Conservation (phyloP, 2,329 filamentous ascomycete genomes). For the Atkinsonella hypoxylon region DNA sequence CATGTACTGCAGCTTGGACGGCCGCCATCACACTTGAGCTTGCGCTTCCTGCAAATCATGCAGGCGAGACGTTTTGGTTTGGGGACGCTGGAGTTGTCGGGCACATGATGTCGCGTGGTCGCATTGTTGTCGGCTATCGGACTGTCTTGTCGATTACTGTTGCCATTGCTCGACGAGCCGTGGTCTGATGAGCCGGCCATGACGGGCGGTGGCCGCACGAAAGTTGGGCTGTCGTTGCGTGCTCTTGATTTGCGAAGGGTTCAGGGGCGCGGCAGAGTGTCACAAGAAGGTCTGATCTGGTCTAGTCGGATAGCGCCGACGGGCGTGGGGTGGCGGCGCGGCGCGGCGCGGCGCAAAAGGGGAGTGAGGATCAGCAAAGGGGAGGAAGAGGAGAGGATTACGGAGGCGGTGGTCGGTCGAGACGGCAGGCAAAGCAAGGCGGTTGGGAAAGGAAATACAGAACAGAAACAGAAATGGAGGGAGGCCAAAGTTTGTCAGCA, state of each 20-base stretch:
- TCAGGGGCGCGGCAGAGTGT: not conserved
- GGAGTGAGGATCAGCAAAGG: no score
- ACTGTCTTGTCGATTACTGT: conserved; percentile 16
- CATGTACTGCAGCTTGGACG: conserved; percentile 84
- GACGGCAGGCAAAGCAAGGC: no score
- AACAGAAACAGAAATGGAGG: no score
- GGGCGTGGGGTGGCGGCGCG: conserved; percentile 1
- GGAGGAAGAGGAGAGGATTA: not conserved
- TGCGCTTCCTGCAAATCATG: conserved; percentile 84
- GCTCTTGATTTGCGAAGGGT: not conserved
- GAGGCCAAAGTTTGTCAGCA: no score
- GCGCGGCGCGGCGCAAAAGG: not conserved
- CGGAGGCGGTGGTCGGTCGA: no score
- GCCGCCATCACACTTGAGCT: conserved; percentile 77
- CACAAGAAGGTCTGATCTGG: not conserved
- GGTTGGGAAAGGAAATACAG: no score
- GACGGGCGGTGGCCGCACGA: not conserved
- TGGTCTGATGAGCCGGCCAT: conserved; percentile 28
- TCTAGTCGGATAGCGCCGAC: not conserved
- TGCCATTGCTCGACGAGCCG: conserved; percentile 20
- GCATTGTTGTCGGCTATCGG: conserved; percentile 22
- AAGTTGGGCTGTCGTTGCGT: not conserved
- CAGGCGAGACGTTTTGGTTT: conserved; percentile 92
- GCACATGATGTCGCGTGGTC: conserved; percentile 25
- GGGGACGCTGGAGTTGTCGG: conserved; percentile 47